A percentile compares a stretch with the other conserved stretches of the same genome.
These are phyloP conservation scores for Ophiocordyceps robertsii DNA, from an alignment of 2,329 filamentous ascomycete species.

Conservation along the genomic window DNA sequence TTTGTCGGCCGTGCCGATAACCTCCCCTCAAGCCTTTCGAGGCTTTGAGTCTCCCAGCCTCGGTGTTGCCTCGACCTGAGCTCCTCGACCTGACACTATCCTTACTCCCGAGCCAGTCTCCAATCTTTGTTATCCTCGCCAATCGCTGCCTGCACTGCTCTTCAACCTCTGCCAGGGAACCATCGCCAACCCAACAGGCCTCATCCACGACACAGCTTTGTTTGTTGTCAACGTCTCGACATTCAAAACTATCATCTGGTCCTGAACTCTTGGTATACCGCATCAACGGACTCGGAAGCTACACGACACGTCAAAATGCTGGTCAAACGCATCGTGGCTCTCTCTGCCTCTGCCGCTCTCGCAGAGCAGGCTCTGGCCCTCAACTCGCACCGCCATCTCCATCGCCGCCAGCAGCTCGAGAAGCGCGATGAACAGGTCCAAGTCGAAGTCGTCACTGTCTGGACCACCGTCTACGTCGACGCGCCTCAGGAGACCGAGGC, in stretches of 20 bases:
- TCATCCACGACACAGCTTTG: background rate
- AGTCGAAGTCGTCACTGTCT: constrained; percentile 28
- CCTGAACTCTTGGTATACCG: background rate
- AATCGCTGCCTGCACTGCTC: background rate
- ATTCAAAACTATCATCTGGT: background rate
- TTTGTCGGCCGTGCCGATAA: constrained; percentile 21
- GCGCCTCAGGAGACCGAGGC: constrained; percentile 2
- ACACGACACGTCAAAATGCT: constrained; percentile 21
- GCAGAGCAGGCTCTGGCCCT: constrained; percentile 28
- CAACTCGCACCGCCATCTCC: constrained; percentile 27
- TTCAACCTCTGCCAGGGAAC: background rate
- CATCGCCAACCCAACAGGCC: too few species aligned
- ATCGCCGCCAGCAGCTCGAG: constrained; percentile 13
- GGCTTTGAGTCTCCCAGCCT: background rate
- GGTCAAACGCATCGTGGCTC: constrained; percentile 25
- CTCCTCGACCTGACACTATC: background rate
- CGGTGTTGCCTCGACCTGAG: background rate
- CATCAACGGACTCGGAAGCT: background rate
- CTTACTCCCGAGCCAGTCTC: background rate
- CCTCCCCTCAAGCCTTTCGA: background rate
- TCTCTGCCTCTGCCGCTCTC: constrained; percentile 29
- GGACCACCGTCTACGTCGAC: constrained; percentile 23
- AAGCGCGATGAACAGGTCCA: constrained; percentile 21
- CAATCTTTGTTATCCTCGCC: background rate
- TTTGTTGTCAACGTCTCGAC: background rate